Percentiles rank a stretch among this genome's conserved stretches.
Evolutionary conservation across 495 filamentous ascomycete species (phyloP).

Genomic region (Monascus purpureus): DNA sequence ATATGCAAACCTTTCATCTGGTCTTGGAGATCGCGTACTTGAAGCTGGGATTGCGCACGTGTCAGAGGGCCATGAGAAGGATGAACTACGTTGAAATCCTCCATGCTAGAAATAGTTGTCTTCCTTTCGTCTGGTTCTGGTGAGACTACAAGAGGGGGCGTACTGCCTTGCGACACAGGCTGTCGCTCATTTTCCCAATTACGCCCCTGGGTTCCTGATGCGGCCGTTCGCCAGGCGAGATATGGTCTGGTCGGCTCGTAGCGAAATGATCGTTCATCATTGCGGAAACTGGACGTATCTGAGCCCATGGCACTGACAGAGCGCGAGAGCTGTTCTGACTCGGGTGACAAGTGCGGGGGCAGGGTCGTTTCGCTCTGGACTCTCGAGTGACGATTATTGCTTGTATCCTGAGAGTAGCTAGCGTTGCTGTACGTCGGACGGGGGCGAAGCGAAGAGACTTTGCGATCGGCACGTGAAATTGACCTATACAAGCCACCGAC

Average conservation of each 20-base stretch:
- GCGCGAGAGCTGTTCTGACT: conserved; percentile 18
- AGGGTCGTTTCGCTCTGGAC: conserved; percentile 45
- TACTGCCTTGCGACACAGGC: conserved; percentile 6
- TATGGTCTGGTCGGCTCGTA: conserved; percentile 26
- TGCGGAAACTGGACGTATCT: conserved; percentile 20
- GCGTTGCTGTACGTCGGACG: conserved; percentile 21
- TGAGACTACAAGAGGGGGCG: conserved; percentile 16
- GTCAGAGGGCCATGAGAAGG: conserved; percentile 23
- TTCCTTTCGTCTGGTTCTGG: conserved; percentile 8
- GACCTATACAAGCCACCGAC: conserved; percentile 29
- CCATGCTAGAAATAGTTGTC: conserved; percentile 12
- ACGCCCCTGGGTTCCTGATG: conserved; percentile 15
- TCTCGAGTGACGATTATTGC: conserved; percentile 36
- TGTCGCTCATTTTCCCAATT: conserved; percentile 4
- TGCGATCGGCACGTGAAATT: conserved; percentile 27
- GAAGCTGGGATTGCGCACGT: conserved; percentile 39
- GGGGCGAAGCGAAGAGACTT: conserved; percentile 18
- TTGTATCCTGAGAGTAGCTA: conserved; percentile 14
- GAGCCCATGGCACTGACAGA: conserved; percentile 31
- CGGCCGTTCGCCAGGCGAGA: conserved; percentile 23
- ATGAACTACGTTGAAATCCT: conserved; percentile 24
- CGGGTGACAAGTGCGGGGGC: conserved; percentile 17
- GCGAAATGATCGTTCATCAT: conserved; percentile 27
- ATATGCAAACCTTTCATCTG: conserved; percentile 93
- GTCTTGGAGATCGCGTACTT: conserved; percentile 72